Base-by-base conservation (phyloP, 148 eudicot genomes). In the Chenopodium suecicum region DNA sequence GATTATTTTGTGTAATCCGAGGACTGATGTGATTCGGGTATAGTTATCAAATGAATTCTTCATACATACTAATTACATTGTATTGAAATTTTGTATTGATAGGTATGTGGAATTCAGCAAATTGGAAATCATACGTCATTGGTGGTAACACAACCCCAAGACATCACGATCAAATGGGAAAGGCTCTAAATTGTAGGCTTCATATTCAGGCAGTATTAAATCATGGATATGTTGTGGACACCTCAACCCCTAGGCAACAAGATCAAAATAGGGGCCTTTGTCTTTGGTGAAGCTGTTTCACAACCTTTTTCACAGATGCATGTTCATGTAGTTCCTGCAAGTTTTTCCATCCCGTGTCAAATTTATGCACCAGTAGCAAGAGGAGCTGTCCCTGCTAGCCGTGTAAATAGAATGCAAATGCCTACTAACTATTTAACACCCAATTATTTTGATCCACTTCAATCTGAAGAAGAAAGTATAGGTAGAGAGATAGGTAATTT, bases 371-470 rank as follows among this genome's bases (percentile, higher is more conserved):
- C 82, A 66, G 52, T 63, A 47, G 23, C 83, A 54, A 71, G 87
- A 74, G 81, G 86, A 66, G 72, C 80, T 60, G 27, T 74, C 29
- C 68, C 60, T 74, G 68, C 82, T 54, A 52, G 58, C 72, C 81
- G 50, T 48, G 70, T 67, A 58, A 69, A 76, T 48, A 71, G 78
- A 48, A 50, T 81, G 27, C 84, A 70, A 81, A 65, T 78, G 72
- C 88, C 84, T 25, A 76, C 76, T 73, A 70, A 9, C 73, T 79
- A 83, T 14, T 80, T 76, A 74, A 73, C 63, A 25, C 62, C 83
- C 79, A 75, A 31, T n/a, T 44, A 73, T 70, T 56, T 77, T 44
- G 94, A 91, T 80, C 95, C 98, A 19, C 97, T 94, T 80, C 89
- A 86, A 67, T 84, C 27, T 47, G 98, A 90, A 87, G 65, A 82